Conservation (phyloP, 139 green algal genomes). For the Chlorella sp. region DNA sequence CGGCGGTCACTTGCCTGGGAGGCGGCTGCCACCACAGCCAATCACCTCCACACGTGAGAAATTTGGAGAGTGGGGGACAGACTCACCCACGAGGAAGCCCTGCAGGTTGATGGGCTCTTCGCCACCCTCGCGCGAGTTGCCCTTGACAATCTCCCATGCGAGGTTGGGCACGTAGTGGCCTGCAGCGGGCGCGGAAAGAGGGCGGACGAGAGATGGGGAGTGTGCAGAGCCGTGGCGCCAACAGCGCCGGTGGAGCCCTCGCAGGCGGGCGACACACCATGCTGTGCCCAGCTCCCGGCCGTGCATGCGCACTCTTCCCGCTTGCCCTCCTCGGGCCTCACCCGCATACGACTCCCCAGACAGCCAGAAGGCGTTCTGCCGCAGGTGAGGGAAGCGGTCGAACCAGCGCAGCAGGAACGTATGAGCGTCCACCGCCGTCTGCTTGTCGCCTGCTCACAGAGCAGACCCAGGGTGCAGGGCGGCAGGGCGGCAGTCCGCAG, state of each 20-base stretch:
- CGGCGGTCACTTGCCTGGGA: too few species aligned
- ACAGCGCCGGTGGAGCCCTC: neutral
- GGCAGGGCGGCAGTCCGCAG: neutral
- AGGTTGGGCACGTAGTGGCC: too few species aligned
- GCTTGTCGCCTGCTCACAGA: conserved; percentile 37
- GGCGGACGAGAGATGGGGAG: conserved; percentile 54
- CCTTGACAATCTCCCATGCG: conserved; percentile 58
- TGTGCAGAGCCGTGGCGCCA: neutral
- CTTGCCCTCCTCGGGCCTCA: neutral
- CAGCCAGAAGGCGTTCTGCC: conserved; percentile 58
- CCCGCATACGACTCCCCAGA: too few species aligned
- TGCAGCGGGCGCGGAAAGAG: too few species aligned
- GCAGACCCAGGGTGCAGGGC: too few species aligned
- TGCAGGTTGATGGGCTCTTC: conserved; percentile 61
- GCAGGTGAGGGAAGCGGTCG: conserved; percentile 68
- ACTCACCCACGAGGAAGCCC: conserved; percentile 72
- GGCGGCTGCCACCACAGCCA: too few species aligned
- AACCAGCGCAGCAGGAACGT: conserved; percentile 73
- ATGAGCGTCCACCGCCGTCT: conserved; percentile 67
- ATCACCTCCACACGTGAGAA: too few species aligned
- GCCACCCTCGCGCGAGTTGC: too few species aligned
- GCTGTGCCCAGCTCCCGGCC: neutral
- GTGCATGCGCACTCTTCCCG: neutral
- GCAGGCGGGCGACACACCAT: too few species aligned
- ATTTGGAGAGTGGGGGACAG: too few species aligned